Evolutionary conservation across 441 rosid species (phyloP), one percentile per base, ranked within the genome.

Genomic region (Sinapis alba): DNA sequence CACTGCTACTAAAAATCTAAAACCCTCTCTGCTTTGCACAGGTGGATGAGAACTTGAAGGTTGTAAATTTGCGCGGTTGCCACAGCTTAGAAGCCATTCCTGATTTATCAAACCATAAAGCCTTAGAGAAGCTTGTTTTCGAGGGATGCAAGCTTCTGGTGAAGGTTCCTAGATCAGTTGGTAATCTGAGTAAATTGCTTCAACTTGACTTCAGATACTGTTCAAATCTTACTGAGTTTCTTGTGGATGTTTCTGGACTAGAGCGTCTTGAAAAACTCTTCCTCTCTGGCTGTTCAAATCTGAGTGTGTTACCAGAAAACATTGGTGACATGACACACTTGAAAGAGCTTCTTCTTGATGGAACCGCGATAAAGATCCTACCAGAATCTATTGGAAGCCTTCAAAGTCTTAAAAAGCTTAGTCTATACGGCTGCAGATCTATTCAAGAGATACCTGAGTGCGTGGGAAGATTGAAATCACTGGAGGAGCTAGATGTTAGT

Each of bases 91-190:
- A 80, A 18, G 59, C 67, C 12, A 63, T 88, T 72, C 86, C 84
- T 71, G 86, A 88, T 85, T 75, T 91, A 59, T 86, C 91, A 27
- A 68, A 79, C 41, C 79, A 71, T 56, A 65, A 26, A 50, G 53
- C 60, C 36, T 59, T 91, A 75, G 84, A 86, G 82, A 91, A 87
- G 80, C 84, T 91, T 41, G 79, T 84, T 30, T 77, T 89, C 0
- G 72, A 84, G 75, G 38, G 65, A 61, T 91, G 93, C 72, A 20
- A 0, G 0, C 81, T 60, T 5, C 77, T 91, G 71, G 78, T 73
- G 38, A 57, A 80, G 69, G 68, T 91, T 78, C 90, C 80, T 63
- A 63, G 65, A 18, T 88, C 92, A 5, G 45, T 88, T 59, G 93
- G 95, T 10, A 81, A 80, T 62, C 3, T 80, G 28, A 66, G 28